Evolutionary conservation across 2,329 filamentous ascomycete species (phyloP), one percentile per base, ranked within the genome.

Genomic region (Furcasterigmium sp.): DNA sequence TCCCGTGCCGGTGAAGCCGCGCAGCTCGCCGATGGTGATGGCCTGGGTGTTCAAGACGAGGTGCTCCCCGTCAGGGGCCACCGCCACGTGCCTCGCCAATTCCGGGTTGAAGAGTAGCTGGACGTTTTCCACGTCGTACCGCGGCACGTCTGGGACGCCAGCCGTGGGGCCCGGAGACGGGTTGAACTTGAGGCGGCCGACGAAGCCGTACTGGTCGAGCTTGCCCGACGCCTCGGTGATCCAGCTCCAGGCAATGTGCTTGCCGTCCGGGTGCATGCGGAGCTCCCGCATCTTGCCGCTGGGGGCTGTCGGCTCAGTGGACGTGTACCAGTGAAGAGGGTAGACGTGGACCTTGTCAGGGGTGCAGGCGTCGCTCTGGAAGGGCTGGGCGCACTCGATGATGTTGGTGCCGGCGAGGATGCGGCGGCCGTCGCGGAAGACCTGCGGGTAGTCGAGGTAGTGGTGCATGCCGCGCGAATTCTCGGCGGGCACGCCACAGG

Each of bases 251-350:
- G 61, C 65, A 6, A 73, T 49, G 41, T 73, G 69, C 0, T 56
- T 50, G 29, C 70, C 55, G 29, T 73, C 69, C 0, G 70, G 68
- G 45, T 73, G 68, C 8, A 73, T 44, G 13, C 68, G 67, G 20
- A 73, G 50, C 49, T 73, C 71, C 4, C 69, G 62, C 2, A 64
- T 55, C 4, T 34, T 40, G 1, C 62, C 64, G 5, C 63, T 60
- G 5, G 53, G 41, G 5, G 53, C 56, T 14, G 48, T 55, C 3
- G 58, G 65, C 39, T 69, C 59, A 1, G 49, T 39, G 0, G 53
- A 51, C 6, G 47, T 55, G 20, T 60, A 60, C 62, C 64, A 68
- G 17, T 60, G 58, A 26, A 72, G 61, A 0, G 68, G 64, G 42
- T 69, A 69, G 19, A 72, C 67, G 32, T 56, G 52, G 0, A 56